A percentile compares a stretch with the other conserved stretches of the same genome.
Evolutionary conservation across 2,329 filamentous ascomycete species (phyloP).

Genomic region (Chaetomium sp.): DNA sequence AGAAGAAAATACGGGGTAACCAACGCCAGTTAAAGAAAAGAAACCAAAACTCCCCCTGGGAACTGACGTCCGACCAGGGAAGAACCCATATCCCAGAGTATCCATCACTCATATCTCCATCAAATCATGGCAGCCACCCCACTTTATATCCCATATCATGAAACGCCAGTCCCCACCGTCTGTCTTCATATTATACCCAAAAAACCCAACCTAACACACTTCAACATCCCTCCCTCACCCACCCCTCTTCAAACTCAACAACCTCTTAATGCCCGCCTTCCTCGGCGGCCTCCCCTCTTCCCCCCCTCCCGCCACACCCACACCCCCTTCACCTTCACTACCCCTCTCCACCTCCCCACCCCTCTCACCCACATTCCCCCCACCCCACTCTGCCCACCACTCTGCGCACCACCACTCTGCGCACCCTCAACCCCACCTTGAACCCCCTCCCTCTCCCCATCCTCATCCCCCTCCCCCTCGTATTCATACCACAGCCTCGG

Average conservation of each 20-base stretch:
- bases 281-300: conserved; percentile 23
- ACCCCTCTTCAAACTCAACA: conserved; percentile 50
- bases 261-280: conserved; percentile 44
- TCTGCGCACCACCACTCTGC: background rate
- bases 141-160: conserved; percentile 3
- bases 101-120: conserved; percentile 4
- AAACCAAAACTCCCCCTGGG: background rate
- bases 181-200: background rate
- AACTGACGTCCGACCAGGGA: background rate
- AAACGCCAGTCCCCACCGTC: background rate
- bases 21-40: background rate
- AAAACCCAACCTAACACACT: background rate
- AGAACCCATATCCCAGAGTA: background rate
- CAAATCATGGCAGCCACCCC: background rate
- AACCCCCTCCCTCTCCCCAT: background rate
- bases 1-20: background rate
- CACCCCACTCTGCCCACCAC: background rate
- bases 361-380: background rate
- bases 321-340: no score
- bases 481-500: conserved; percentile 71
- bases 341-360: conserved; percentile 32
- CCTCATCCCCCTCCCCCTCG: conserved; percentile 41
- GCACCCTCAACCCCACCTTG: conserved; percentile 22
- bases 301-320: background rate
- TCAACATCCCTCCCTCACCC: background rate